Evolutionary conservation across 2,329 filamentous ascomycete genomes (phyloP).

Genomic region (Penicillium corylophilum): DNA sequence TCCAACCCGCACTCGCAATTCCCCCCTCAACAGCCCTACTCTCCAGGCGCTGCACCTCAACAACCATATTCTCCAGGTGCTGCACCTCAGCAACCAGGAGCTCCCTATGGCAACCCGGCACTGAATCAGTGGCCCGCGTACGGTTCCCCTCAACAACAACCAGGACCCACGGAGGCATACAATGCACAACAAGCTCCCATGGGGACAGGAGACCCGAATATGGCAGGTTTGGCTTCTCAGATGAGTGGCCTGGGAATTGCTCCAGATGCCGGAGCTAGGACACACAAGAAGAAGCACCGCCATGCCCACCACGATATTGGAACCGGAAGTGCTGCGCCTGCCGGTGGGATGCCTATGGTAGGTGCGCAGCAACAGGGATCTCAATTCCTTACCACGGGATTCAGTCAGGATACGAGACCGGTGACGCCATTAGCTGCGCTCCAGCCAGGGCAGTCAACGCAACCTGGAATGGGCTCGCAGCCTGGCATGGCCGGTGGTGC

Average conservation of each 20-base stretch:
- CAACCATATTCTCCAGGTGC: constrained; percentile 37
- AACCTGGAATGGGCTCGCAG: constrained; percentile 26
- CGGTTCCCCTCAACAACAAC: constrained; percentile 27
- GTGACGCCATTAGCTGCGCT: constrained; percentile 30
- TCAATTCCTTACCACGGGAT: constrained; percentile 60
- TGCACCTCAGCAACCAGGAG: constrained; percentile 40
- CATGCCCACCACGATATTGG: constrained; percentile 88
- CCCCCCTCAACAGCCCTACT: constrained; percentile 52
- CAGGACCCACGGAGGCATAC: constrained; percentile 29
- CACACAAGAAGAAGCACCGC: constrained; percentile 82
- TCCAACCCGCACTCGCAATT: constrained; percentile 54
- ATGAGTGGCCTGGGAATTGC: constrained; percentile 75
- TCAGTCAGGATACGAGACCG: constrained; percentile 37
- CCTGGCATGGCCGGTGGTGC: constrained; percentile 44
- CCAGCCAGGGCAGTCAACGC: constrained; percentile 21
- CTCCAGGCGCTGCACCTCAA: constrained; percentile 38
- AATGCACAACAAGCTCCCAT: constrained; percentile 23
- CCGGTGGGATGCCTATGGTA: constrained; percentile 64
- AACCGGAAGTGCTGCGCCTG: constrained; percentile 53
- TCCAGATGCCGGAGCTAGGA: constrained; percentile 46
- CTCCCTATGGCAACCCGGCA: constrained; percentile 35
- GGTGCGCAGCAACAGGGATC: constrained; percentile 55
- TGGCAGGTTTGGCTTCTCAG: constrained; percentile 57
- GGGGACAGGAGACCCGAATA: constrained; percentile 30
- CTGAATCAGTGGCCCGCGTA: constrained; percentile 35